These are phyloP conservation scores for Hyphopichia khmerensis DNA, from an alignment of 1,139 yeast genomes.

Conservation along the genomic window DNA sequence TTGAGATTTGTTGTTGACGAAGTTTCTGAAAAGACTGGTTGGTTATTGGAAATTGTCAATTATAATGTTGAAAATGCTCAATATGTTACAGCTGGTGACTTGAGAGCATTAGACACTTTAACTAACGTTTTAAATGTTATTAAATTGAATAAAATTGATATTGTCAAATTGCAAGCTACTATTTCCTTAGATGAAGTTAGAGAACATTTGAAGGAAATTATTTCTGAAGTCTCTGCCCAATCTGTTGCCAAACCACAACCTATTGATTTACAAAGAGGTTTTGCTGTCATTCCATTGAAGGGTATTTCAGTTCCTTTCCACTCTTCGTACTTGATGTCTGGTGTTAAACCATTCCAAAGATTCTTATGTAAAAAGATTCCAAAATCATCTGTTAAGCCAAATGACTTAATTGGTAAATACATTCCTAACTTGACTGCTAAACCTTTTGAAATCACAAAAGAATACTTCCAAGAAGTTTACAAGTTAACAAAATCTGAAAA, in stretches of 20 bases:
- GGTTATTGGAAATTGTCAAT: conserved; percentile 98
- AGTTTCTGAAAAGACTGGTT: conserved; percentile 75
- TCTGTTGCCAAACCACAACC: conserved; percentile 91
- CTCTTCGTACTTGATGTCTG: conserved; percentile 93
- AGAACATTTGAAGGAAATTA: conserved; percentile 83
- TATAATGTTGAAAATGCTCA: conserved; percentile 98
- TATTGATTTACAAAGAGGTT: conserved; percentile 94
- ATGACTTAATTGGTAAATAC: conserved; percentile 88
- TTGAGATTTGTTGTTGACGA: conserved; percentile 92
- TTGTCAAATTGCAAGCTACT: conserved; percentile 79
- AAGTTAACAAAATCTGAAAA: conserved; percentile 87
- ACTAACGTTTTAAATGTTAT: conserved; percentile 90
- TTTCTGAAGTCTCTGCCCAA: conserved; percentile 78
- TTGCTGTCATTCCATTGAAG: conserved; percentile 95
- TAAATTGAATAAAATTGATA: conserved; percentile 91
- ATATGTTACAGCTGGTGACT: conserved; percentile 97
- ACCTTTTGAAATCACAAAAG: conserved; percentile 94
- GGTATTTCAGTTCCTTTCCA: conserved; percentile 99
- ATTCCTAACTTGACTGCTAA: conserved; percentile 98
- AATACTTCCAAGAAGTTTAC: conserved; percentile 94
- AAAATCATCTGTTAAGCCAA: conserved; percentile 91
- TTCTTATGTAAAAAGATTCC: conserved; percentile 95
- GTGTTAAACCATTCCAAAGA: conserved; percentile 98
- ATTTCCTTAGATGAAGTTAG: conserved; percentile 85
- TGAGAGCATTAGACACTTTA: conserved; percentile 89